phyloP scores from a whole-genome alignment of 73 alveolate genomes.

The Paramecium biaurelia region DNA sequence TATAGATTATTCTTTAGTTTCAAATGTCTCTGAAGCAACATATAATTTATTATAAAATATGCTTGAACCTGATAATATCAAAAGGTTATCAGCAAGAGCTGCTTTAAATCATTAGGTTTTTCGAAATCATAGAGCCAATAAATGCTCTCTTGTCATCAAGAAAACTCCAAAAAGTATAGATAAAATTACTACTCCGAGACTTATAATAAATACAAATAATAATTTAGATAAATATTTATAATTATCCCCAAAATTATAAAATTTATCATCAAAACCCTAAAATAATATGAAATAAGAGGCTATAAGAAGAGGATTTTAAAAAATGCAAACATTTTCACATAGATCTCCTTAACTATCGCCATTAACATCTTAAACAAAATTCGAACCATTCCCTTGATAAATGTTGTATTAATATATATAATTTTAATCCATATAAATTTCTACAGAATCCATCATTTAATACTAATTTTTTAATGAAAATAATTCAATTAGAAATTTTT shows the following conservation, averaged over 20 bases:
- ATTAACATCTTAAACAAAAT: not conserved
- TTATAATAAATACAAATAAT: not conserved
- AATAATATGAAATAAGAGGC: constrained; percentile 7
- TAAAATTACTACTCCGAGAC: not conserved
- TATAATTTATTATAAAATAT: not conserved
- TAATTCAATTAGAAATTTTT: too few species aligned
- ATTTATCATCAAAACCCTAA: not conserved
- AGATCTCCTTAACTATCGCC: not conserved
- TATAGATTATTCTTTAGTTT: not conserved
- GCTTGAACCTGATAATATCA: not conserved
- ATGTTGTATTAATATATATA: not conserved
- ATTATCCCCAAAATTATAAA: not conserved
- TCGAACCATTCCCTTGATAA: not conserved
- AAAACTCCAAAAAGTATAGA: not conserved
- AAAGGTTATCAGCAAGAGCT: constrained; percentile 4
- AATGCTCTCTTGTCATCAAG: not conserved
- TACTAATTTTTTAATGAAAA: not conserved
- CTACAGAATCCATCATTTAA: not conserved
- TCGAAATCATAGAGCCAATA: not conserved
- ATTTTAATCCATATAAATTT: not conserved
- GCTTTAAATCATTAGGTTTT: not conserved
- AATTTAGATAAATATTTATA: constrained; percentile 4
- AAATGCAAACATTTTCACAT: constrained; percentile 1
- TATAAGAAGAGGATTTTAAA: not conserved
- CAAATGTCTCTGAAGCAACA: not conserved